Base-by-base conservation (phyloP, 2,329 filamentous ascomycete genomes). In the Juglanconis oblonga region DNA sequence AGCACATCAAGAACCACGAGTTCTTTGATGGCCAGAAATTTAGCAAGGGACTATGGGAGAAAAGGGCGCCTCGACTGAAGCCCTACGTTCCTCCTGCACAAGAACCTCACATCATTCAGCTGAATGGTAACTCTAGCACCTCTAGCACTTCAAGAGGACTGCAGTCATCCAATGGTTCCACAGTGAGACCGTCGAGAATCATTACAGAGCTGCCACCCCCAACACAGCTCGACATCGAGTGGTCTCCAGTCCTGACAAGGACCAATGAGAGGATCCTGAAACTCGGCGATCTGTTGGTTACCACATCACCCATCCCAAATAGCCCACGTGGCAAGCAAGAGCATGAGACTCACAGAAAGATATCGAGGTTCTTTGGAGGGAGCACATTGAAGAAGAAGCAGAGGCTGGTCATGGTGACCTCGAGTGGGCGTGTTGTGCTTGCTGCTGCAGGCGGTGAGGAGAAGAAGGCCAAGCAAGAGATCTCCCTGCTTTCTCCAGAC, bases 171-270 rank as follows among this genome's bases (percentile, higher is more conserved):
- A 84, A 82, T 56, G 79, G 79, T 40, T 76, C 79, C 32, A 42
- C 54, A 35, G 32, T 35, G 45, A 80, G 92, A 58, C 89, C 92
- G 36, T 83, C 90, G 2, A 83, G 92, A 63, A 87, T 97, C 62
- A 96, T 99, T 62, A 98, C 95, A 1, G 95, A 99, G 73, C 81
- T 99, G 9, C 92, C 95, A 14, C 94, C 95, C n/a, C 95, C 95
- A 0, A 97, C 91, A 54, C 95, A 98, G 73, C 80, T 99, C 32
- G 95, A 99, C 70, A 96, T 99, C 59, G 95, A 99, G 75, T 99
- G 95, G 95, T 97, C 94, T 0, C 95, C 95, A 1, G 93, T 99
- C 4, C 79, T 99, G 58, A 97, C 91, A 9, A 87, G 88, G 69
- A 88, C 87, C 62, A 97, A 98, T 70, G 95, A 99, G 74, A 86